Conservation (phyloP, 129 eudicot species). For the Escallonia herrerae region DNA sequence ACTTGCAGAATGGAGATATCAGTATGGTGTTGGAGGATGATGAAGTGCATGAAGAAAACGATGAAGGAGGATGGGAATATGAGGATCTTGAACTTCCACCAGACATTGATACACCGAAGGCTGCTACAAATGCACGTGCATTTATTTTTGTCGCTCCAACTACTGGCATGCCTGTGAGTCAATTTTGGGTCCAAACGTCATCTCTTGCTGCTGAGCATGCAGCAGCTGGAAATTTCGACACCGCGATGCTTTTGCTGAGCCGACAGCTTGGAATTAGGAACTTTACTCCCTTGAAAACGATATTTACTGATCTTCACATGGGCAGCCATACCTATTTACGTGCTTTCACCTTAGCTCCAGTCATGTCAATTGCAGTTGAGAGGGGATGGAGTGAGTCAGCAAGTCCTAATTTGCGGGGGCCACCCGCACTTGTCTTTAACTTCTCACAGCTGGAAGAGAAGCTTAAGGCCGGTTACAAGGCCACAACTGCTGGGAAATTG, state of each 20-base stretch:
- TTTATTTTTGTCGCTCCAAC: conserved; percentile 39
- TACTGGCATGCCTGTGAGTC: conserved; percentile 50
- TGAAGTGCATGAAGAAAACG: conserved; percentile 26
- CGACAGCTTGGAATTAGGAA: conserved; percentile 50
- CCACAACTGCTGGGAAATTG: conserved; percentile 36
- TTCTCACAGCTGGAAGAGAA: conserved; percentile 43
- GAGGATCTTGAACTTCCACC: conserved; percentile 49
- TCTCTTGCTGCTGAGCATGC: conserved; percentile 53
- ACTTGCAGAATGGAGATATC: conserved; percentile 20
- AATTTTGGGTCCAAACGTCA: conserved; percentile 52
- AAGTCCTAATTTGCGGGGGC: conserved; percentile 33
- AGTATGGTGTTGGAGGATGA: conserved; percentile 17
- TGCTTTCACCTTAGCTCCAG: conserved; percentile 31
- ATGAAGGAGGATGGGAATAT: conserved; percentile 48
- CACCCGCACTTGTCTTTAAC: conserved; percentile 38
- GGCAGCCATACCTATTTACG: conserved; percentile 37
- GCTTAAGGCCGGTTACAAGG: conserved; percentile 31
- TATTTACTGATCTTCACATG: conserved; percentile 36
- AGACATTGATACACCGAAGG: conserved; percentile 30
- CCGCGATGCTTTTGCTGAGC: conserved; percentile 49
- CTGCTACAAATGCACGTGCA: conserved; percentile 27
- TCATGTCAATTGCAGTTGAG: conserved; percentile 30
- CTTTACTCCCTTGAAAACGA: conserved; percentile 32
- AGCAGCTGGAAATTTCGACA: conserved; percentile 61
- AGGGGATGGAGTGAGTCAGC: conserved; percentile 37